Conservation (phyloP, 352 stramenopile genomes). For the Globisporangium camurandrum region DNA sequence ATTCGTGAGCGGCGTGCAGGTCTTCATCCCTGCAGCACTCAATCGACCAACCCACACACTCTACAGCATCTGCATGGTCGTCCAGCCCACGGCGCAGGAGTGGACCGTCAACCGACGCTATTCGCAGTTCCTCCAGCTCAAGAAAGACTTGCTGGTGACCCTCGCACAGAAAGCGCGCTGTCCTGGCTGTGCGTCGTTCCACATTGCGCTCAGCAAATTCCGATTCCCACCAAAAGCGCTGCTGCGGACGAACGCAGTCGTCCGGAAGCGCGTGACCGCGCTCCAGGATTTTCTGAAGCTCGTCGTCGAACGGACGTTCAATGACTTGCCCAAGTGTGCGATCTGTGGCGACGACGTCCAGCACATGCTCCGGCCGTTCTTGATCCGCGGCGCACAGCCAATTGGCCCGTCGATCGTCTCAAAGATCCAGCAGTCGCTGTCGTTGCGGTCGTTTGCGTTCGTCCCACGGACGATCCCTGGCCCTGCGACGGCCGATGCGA, state of each 20-base stretch:
- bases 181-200: conserved; percentile 59
- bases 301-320: conserved; percentile 59
- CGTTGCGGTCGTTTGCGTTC: conserved; percentile 52
- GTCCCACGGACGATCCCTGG: conserved; percentile 31
- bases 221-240: conserved; percentile 61
- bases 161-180: conserved; percentile 35
- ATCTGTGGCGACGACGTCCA: conserved; percentile 61
- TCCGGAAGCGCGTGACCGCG: conserved; percentile 52
- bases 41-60: conserved; percentile 79
- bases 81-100: conserved; percentile 71
- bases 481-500: background rate
- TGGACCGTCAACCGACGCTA: conserved; percentile 84
- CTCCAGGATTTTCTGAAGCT: conserved; percentile 76
- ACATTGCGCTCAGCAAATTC: conserved; percentile 48
- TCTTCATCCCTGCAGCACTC: conserved; percentile 76
- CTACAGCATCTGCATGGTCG: conserved; percentile 77
- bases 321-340: conserved; percentile 64
- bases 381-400: conserved; percentile 68
- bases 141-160: conserved; percentile 50
- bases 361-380: conserved; percentile 66
- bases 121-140: conserved; percentile 80
- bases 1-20: conserved; percentile 47
- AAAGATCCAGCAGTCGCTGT: conserved; percentile 73
- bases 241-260: conserved; percentile 62
- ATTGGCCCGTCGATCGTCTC: conserved; percentile 57